These are phyloP conservation scores for Agrostemma githago DNA, from an alignment of 148 eudicot species.

Conservation along the genomic window DNA sequence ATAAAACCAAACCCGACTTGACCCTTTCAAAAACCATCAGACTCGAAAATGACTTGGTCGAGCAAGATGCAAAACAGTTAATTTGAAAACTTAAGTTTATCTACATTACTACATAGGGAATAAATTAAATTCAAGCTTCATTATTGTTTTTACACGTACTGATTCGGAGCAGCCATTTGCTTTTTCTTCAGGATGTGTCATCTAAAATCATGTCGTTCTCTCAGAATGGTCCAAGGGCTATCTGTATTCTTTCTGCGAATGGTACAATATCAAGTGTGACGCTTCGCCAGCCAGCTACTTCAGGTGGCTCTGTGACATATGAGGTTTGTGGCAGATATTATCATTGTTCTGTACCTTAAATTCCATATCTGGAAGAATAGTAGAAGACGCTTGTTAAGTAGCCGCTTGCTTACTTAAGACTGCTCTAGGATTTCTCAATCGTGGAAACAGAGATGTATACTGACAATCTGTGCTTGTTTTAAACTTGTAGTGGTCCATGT, in stretches of 20 bases:
- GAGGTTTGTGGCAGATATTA: constrained; percentile 50
- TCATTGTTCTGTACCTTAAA: background rate
- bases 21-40: background rate
- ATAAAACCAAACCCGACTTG: background rate
- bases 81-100: background rate
- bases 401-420: background rate
- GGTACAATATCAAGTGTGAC: constrained; percentile 85
- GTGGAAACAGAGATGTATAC: background rate
- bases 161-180: constrained; percentile 5
- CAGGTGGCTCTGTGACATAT: constrained; percentile 81
- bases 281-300: constrained; percentile 74
- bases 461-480: background rate
- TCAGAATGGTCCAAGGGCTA: constrained; percentile 80
- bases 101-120: background rate
- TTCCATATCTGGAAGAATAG: background rate
- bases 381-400: background rate
- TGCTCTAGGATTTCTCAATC: background rate
- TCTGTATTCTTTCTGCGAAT: constrained; percentile 78
- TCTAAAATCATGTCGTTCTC: constrained; percentile 79
- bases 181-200: constrained; percentile 60
- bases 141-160: background rate
- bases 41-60: background rate
- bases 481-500: background rate
- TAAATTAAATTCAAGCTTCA: background rate
- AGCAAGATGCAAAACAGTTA: background rate